Conservation (phyloP, 768 basidiomycete species). For the Leccinum imitatum region DNA sequence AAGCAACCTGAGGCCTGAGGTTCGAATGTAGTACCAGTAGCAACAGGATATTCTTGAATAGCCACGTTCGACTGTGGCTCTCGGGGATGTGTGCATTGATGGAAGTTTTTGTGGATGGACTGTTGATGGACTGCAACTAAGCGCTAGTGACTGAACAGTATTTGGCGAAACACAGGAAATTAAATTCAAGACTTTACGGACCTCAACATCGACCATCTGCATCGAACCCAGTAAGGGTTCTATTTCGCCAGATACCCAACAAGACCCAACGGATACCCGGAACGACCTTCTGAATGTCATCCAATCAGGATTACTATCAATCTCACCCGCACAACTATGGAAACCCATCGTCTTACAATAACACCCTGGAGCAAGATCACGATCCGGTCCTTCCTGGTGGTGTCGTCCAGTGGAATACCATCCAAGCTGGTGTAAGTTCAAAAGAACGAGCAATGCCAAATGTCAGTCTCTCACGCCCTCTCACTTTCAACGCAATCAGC, state of each 20-base stretch:
- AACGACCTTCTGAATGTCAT: constrained; percentile 21
- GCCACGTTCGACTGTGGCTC: neutral
- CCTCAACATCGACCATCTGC: constrained; percentile 9
- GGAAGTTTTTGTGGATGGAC: neutral
- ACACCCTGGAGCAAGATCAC: constrained; percentile 28
- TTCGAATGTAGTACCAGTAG: neutral
- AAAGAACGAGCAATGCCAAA: constrained; percentile 32
- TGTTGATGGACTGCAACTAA: neutral
- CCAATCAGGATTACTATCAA: constrained; percentile 28
- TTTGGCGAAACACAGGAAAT: neutral
- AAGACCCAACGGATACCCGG: constrained; percentile 17
- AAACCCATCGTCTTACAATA: constrained; percentile 13
- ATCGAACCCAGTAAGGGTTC: constrained; percentile 2
- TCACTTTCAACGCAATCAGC: constrained; percentile 10
- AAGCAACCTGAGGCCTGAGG: neutral
- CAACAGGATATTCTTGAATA: neutral
- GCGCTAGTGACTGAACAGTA: constrained; percentile 1
- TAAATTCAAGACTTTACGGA: neutral
- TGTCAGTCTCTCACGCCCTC: constrained; percentile 31
- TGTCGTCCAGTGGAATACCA: constrained; percentile 24
- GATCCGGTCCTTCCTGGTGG: constrained; percentile 29
- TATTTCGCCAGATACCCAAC: constrained; percentile 17
- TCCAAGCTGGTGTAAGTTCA: constrained; percentile 19
- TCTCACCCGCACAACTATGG: constrained; percentile 10
- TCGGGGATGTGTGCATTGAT: neutral